Conservation (phyloP, 306 rosid genomes). For the Carpinus fangiana region DNA sequence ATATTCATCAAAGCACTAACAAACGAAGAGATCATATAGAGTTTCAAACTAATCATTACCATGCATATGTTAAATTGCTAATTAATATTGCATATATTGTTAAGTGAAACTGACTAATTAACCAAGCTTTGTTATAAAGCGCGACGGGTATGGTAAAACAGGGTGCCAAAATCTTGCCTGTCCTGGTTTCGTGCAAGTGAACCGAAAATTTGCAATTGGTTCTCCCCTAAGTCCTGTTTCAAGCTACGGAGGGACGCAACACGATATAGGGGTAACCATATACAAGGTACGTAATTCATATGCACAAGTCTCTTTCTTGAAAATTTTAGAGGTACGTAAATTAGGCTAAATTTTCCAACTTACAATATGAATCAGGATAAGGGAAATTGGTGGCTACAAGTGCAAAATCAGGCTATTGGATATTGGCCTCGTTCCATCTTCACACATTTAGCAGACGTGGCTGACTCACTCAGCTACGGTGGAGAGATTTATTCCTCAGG, state of each 20-base stretch:
- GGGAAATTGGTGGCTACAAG: slow-evolving; percentile 34
- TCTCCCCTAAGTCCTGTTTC: slow-evolving; percentile 11
- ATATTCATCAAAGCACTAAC: too few relatives aligned
- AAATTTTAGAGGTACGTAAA: too few relatives aligned
- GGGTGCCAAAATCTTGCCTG: slow-evolving; percentile 29
- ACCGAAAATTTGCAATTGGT: slow-evolving; percentile 11
- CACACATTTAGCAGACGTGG: not conserved
- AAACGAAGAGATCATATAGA: too few relatives aligned
- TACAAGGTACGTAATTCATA: slow-evolving; percentile 15
- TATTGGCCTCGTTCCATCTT: slow-evolving; percentile 33
- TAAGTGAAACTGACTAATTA: too few relatives aligned
- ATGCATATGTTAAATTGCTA: too few relatives aligned
- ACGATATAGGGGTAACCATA: not conserved
- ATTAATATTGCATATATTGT: too few relatives aligned
- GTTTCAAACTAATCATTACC: too few relatives aligned
- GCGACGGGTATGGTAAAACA: not conserved
- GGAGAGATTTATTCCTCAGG: slow-evolving; percentile 20
- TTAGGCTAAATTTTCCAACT: not conserved
- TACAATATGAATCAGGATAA: not conserved
- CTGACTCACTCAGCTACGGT: not conserved
- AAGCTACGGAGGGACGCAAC: slow-evolving; percentile 15
- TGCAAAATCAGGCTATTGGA: slow-evolving; percentile 9
- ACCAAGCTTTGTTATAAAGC: not conserved
- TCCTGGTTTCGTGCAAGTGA: slow-evolving; percentile 33
- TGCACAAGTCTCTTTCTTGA: not conserved